phyloP scores from a whole-genome alignment of 1,284 basidiomycete genomes.

The Tremellales sp. region DNA sequence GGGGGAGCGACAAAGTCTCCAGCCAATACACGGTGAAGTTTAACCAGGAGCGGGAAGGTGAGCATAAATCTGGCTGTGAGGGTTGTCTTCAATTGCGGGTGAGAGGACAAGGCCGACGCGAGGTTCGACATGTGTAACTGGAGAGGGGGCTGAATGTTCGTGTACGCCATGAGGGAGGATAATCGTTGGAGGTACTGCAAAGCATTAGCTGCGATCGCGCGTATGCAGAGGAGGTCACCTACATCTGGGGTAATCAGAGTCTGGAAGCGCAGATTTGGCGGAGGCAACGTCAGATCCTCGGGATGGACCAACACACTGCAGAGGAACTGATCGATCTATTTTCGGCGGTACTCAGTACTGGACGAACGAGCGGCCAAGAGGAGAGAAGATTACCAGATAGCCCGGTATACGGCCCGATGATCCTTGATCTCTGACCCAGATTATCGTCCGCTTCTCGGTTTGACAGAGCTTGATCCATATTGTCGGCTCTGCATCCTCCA shows the following conservation, averaged over 20 bases:
- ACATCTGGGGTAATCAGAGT: conserved; percentile 20
- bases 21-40: conserved; percentile 33
- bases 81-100: conserved; percentile 29
- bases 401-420: conserved; percentile 15
- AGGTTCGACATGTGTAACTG: conserved; percentile 39
- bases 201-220: not conserved
- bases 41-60: conserved; percentile 25
- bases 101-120: conserved; percentile 31
- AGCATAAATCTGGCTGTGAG: conserved; percentile 26
- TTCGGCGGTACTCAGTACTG: conserved; percentile 2
- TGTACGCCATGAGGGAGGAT: conserved; percentile 29
- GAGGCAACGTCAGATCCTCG: conserved; percentile 16
- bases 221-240: conserved; percentile 1
- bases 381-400: conserved; percentile 33
- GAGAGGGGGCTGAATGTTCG: conserved; percentile 41
- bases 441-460: conserved; percentile 17
- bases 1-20: conserved; percentile 24
- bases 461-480: conserved; percentile 30
- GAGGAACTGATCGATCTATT: conserved; percentile 37
- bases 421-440: conserved; percentile 38
- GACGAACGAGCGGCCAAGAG: not conserved
- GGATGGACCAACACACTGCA: conserved; percentile 17
- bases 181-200: conserved; percentile 28
- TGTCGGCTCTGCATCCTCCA: conserved; percentile 27
- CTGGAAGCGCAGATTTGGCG: conserved; percentile 3